A percentile compares a stretch with the other conserved stretches of the same genome.
Evolutionary conservation across 2,329 filamentous ascomycete genomes (phyloP).

Genomic region (Coniochaeta hoffmannii): DNA sequence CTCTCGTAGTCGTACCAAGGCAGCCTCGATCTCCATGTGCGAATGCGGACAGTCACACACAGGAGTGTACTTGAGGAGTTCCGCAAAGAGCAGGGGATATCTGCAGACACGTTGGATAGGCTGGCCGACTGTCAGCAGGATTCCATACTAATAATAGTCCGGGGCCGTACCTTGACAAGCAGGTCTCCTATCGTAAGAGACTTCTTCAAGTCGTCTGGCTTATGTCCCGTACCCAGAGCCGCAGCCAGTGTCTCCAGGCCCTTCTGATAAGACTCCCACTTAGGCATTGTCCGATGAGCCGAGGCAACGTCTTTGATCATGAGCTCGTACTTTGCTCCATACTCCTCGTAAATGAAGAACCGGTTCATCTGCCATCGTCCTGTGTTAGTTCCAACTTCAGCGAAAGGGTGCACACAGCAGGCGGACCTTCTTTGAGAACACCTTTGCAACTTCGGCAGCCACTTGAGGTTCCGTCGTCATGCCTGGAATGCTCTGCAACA

Average conservation of each 20-base stretch:
- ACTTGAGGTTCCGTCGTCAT: constrained; percentile 51
- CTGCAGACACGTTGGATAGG: constrained; percentile 89
- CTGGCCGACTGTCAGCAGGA: constrained; percentile 36
- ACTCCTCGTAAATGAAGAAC: constrained; percentile 87
- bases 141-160: background rate
- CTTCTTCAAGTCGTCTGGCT: constrained; percentile 58
- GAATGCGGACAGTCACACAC: constrained; percentile 78
- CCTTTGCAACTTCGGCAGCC: constrained; percentile 52
- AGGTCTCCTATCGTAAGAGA: constrained; percentile 78
- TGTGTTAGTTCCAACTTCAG: constrained; percentile 2
- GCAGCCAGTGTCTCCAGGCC: constrained; percentile 79
- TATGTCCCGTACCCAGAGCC: constrained; percentile 61
- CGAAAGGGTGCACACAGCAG: background rate
- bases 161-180: constrained; percentile 67
- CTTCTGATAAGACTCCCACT: constrained; percentile 75
- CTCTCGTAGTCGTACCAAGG: constrained; percentile 64
- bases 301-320: constrained; percentile 72
- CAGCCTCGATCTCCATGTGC: constrained; percentile 70
- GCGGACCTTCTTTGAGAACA: constrained; percentile 51
- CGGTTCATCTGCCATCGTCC: constrained; percentile 56
- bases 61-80: constrained; percentile 76
- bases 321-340: constrained; percentile 80
- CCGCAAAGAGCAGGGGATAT: constrained; percentile 80
- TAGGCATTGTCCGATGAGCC: constrained; percentile 58
- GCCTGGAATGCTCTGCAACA: constrained; percentile 39